These are phyloP conservation scores for Agrostemma githago DNA, from an alignment of 148 eudicot species.

Conservation along the genomic window DNA sequence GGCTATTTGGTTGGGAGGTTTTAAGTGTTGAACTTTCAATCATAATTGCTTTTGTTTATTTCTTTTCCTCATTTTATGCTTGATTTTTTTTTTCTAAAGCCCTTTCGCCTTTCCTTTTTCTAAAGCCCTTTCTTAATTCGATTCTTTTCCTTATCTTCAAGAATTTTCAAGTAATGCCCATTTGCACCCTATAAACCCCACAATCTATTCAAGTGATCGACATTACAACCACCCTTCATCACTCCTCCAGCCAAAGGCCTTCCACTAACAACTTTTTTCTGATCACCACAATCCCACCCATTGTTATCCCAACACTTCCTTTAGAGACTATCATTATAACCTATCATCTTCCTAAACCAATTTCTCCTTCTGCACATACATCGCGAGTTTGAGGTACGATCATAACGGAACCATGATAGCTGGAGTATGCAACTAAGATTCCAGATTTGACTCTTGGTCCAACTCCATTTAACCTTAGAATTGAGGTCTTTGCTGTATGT, in stretches of 20 bases:
- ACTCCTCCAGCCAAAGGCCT: background rate
- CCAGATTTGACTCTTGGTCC: background rate
- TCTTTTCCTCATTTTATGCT: too few relatives aligned
- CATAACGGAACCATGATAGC: background rate
- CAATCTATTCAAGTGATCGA: background rate
- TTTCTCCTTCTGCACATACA: background rate
- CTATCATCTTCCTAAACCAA: background rate
- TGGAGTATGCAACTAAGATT: background rate
- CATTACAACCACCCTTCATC: background rate
- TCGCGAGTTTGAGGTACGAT: background rate
- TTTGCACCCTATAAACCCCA: background rate
- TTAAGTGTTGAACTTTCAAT: background rate
- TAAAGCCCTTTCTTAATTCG: too few relatives aligned
- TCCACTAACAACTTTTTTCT: background rate
- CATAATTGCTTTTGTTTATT: background rate
- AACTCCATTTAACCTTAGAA: background rate
- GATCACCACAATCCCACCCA: background rate
- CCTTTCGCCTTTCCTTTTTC: too few relatives aligned
- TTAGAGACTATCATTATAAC: background rate
- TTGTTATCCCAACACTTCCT: background rate
- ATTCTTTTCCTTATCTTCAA: too few relatives aligned
- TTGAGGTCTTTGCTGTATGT: too few relatives aligned
- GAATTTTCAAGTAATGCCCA: background rate
- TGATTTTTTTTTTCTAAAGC: too few relatives aligned
- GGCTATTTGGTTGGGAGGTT: background rate